Percentiles rank a stretch among this genome's conserved stretches.
phyloP scores from a whole-genome alignment of 192 early-diverging fungal genomes.

The Coemansia interrupta region DNA sequence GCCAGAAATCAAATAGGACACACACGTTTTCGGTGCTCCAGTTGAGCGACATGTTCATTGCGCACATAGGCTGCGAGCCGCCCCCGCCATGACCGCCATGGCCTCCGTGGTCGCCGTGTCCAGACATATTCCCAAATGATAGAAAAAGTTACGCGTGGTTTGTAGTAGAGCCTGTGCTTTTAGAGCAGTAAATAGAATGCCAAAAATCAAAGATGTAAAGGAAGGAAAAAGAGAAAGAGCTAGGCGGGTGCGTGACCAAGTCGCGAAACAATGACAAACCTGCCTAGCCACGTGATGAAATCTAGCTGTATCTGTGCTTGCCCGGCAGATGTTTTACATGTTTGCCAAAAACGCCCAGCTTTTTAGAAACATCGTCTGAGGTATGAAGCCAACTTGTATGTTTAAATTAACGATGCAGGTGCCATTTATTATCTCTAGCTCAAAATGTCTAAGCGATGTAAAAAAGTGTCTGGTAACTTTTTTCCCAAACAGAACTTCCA shows the following conservation, averaged over 20 bases:
- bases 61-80: constrained; percentile 47
- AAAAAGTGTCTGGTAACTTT: no score
- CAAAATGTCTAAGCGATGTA: no score
- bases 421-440: no score
- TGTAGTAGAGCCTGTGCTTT: neutral
- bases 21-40: constrained; percentile 73
- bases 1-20: constrained; percentile 75
- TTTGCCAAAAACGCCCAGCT: no score
- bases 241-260: neutral
- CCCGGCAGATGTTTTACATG: no score
- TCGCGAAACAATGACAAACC: neutral
- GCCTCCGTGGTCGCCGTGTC: constrained; percentile 51
- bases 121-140: constrained; percentile 44
- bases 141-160: neutral
- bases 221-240: neutral
- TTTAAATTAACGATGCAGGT: no score
- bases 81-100: constrained; percentile 38
- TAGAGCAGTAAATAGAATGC: no score
- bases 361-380: no score
- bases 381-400: no score
- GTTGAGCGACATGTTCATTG: constrained; percentile 74
- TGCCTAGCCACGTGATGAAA: no score
- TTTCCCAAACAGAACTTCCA: no score
- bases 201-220: neutral
- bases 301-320: no score